Evolutionary conservation across 75 land plant genomes (phyloP).

Genomic region (Pinus tabuliformis): DNA sequence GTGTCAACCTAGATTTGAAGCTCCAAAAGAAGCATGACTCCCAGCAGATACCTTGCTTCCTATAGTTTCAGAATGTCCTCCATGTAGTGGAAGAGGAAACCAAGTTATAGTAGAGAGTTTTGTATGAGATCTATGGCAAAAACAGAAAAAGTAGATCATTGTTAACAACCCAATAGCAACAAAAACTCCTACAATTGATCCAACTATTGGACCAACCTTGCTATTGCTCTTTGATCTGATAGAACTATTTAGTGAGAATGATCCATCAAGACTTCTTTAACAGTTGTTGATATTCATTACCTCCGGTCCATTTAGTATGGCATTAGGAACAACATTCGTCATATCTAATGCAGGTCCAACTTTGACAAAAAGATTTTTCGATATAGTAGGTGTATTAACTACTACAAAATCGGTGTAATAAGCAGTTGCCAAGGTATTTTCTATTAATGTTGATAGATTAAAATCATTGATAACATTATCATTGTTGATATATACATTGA

Average conservation of each 20-base stretch:
- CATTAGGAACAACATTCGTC: conserved; percentile 18
- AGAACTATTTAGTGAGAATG: conserved; percentile 13
- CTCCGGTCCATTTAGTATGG: conserved; percentile 89
- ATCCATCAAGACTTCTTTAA: conserved; percentile 12
- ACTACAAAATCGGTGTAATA: conserved; percentile 50
- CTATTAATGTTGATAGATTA: conserved; percentile 31
- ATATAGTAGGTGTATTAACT: background rate
- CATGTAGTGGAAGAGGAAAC: too few relatives aligned
- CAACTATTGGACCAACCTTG: conserved; percentile 32
- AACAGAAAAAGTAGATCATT: conserved; percentile 9
- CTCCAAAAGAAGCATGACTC: too few relatives aligned
- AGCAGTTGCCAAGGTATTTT: conserved; percentile 22
- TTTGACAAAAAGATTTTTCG: conserved; percentile 7
- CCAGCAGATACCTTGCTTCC: too few relatives aligned
- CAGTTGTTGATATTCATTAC: conserved; percentile 73
- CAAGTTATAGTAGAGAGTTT: too few relatives aligned
- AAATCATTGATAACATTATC: conserved; percentile 31
- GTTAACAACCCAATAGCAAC: conserved; percentile 18
- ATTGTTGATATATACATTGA: conserved; percentile 16
- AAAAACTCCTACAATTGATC: conserved; percentile 32
- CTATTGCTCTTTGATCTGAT: conserved; percentile 9
- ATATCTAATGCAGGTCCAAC: conserved; percentile 50
- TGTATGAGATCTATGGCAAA: too few relatives aligned
- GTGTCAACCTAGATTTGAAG: too few relatives aligned
- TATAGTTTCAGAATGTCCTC: too few relatives aligned